Base-by-base conservation (phyloP, 2,329 filamentous ascomycete species). In the Aspergillus sp. region DNA sequence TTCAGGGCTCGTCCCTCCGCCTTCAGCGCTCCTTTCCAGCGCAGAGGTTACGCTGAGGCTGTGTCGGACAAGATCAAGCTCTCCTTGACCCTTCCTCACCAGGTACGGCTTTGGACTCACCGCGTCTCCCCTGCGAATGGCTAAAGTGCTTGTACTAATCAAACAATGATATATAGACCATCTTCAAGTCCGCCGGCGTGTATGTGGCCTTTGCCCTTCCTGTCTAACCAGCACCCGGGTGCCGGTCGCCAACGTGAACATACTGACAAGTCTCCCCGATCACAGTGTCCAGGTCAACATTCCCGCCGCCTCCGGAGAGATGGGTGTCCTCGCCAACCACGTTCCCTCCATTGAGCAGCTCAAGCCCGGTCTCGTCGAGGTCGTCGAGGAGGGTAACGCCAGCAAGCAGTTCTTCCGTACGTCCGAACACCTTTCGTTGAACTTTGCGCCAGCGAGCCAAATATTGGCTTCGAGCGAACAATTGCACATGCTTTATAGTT, bases 311-410 rank as follows among this genome's bases (percentile, higher is more conserved):
- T 94, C 90, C 52, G 93, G 93, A 70, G 93, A 97, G 64, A 98
- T 98, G 93, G 93, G 93, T 86, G 86, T 98, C 63, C 86, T 98
- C 68, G 93, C 93, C 70, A 94, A 93, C 81, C 93, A 98, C 82
- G 93, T 98, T 64, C 90, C 93, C 55, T 90, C 90, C 51, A 97
- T 98, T 67, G 93, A 98, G 81, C 93, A 98, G 80, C 81, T 98
- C 73, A 95, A 94, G 82, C 90, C 93, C 50, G 93, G 93, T 65
- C 76, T 97, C 59, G 81, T 98, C 59, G 91, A 97, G 79, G 80
- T 98, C 66, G 82, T 97, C 58, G 91, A 97, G 79, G 93, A 98
- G 81, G 81, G 76, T 66, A 88, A 89, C 66, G 67, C 69, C 56
- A 85, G 70, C 86, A 98, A 98, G 83, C 88, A 94, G 75, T 98